Base-by-base conservation (phyloP, 1,284 basidiomycete species). In the Cystobasidium pallidum region DNA sequence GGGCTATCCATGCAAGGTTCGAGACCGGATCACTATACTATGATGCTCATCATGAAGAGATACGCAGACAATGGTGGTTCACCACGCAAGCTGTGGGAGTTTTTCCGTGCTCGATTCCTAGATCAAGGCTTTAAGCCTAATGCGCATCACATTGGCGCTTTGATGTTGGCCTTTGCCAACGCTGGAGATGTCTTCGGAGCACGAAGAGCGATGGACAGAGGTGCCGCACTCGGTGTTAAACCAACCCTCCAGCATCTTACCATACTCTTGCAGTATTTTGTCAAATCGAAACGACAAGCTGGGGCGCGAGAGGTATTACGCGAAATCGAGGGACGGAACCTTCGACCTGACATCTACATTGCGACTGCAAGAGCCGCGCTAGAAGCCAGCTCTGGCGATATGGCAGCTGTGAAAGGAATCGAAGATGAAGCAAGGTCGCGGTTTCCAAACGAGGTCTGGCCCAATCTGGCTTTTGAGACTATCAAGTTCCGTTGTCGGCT, bases 161-260 rank as follows among this genome's bases (percentile, higher is more conserved):
- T 78, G 43, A 70, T 78, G 57, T 70, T 73, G 0, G 77, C 77
- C 2, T 76, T 75, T 72, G 66, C 75, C 30, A 52, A 55, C 2
- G 52, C 73, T 19, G 75, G 75, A 24, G 75, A 78, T 54, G 45
- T 72, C 2, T 70, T 59, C 4, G 77, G 76, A 3, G 77, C 77
- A 0, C 54, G 57, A 10, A 58, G 65, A 67, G 75, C 68, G 10
- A 43, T 78, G 39, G 61, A 74, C 0, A 67, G 75, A 45, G 74
- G 73, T 26, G 28, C 70, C 21, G 74, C 73, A 21, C 70, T 75
- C 13, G 59, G 65, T 6, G 59, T 78, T 62, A 55, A 72, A 11
- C 76, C 75, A 1, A 75, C 75, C 47, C 51, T 74, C 45, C 58
- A 75, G n/a, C 64, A 74, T 47, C 76, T 73, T 65, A 74, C 75